Base-by-base conservation (phyloP, 1,284 basidiomycete genomes). In the Phenoliferia sp. region DNA sequence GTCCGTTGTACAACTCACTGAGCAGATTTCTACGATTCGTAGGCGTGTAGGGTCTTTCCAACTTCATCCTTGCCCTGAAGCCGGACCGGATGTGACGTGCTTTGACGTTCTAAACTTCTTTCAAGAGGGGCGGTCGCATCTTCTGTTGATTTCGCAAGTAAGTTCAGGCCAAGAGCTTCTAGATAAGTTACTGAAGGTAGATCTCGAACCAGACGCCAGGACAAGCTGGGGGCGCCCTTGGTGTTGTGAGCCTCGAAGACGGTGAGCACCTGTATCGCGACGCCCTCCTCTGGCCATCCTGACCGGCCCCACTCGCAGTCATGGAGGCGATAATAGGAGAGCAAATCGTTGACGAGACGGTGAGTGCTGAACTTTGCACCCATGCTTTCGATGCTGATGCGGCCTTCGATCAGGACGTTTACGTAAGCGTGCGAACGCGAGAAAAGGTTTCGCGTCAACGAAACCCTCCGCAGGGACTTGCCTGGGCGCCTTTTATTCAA, bases 51-150 rank as follows among this genome's bases (percentile, higher is more conserved):
- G 78, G n/a, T 76, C 75, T 58, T 80, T 81, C 76, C 75, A 77
- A 32, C 74, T 82, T 54, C 79, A 77, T 0, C 90, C 94, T n/a
- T 80, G 98, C 3, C 95, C 95, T 0, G 94, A 99, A 80, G 94
- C 94, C 9, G 83, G 83, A 35, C 90, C 92, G 1, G 85, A 87
- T 28, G 92, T 93, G 72, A 92, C 88, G 73, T 92, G 90, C 75
- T 90, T 92, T 80, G 90, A 83, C 76, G 80, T 80, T 10, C 75
- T 79, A 58, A 80, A 81, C 74, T 82, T 78, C 22, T 63, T 66
- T 84, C 95, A 98, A 84, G 95, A 93, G 3, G 95, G 95, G 9
- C 87, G 94, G 61, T 92, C 93, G 0, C 95, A 99, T 80, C 83
- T 98, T 71, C 83, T 99, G 29, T 82, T 99, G 31, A 86, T 99